phyloP scores from a whole-genome alignment of 495 filamentous ascomycete species.

The Cercophora sp. region DNA sequence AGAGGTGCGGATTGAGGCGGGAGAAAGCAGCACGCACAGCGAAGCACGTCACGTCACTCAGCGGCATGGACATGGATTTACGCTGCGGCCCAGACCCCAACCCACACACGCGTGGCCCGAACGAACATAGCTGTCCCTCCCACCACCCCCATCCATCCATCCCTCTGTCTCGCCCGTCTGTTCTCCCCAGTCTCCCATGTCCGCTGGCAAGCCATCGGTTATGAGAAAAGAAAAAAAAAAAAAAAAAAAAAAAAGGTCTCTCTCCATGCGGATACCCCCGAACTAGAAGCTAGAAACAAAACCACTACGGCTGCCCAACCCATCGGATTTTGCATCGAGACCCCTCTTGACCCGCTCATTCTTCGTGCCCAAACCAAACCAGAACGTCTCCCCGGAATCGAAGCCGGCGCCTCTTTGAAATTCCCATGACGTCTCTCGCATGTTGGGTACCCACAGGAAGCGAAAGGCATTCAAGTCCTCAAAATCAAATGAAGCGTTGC shows the following conservation, averaged over 20 bases:
- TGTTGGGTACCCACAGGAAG: neutral
- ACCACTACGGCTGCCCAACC: constrained; percentile 2
- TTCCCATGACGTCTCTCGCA: neutral
- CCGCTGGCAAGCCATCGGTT: too few species aligned
- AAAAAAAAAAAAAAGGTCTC: too few species aligned
- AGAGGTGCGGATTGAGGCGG: too few species aligned
- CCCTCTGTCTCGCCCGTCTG: too few species aligned
- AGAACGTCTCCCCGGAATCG: neutral
- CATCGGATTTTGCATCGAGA: neutral
- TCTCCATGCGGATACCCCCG: too few species aligned
- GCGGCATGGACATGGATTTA: constrained; percentile 10
- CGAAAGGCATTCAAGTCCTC: neutral
- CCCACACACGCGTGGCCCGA: neutral
- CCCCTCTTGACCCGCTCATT: neutral
- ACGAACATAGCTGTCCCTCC: neutral
- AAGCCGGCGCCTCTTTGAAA: neutral
- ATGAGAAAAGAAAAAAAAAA: too few species aligned
- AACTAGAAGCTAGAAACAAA: too few species aligned
- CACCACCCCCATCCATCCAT: neutral
- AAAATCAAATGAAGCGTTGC: too few species aligned
- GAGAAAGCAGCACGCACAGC: constrained; percentile 11
- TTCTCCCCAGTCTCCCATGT: too few species aligned
- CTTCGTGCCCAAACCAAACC: too few species aligned
- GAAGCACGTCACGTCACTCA: constrained; percentile 20
- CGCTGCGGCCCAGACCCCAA: neutral